These are phyloP conservation scores for Erodium trifolium DNA, from an alignment of 441 rosid genomes.

Conservation along the genomic window DNA sequence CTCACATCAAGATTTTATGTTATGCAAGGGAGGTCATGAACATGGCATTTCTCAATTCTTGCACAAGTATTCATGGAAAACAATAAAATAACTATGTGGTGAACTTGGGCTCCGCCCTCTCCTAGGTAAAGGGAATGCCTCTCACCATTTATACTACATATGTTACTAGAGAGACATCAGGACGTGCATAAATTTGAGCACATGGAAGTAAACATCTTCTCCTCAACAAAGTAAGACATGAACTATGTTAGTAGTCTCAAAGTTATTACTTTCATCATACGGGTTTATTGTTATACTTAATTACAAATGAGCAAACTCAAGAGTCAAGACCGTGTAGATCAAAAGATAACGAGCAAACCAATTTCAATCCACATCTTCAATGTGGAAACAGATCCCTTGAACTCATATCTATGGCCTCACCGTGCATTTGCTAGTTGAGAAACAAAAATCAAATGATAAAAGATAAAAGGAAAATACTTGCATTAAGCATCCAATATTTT, in stretches of 20 bases:
- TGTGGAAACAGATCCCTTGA: neutral
- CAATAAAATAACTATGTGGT: neutral
- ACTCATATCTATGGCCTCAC: neutral
- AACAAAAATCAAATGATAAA: neutral
- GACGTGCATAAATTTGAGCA: neutral
- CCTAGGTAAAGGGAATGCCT: too few species aligned
- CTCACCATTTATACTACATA: neutral
- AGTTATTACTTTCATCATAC: neutral
- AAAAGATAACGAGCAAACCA: neutral
- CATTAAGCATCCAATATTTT: neutral
- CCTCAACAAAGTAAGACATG: neutral
- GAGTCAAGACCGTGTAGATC: neutral
- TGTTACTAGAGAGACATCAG: neutral
- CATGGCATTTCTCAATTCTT: neutral
- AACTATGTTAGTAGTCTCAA: neutral
- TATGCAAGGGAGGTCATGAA: neutral
- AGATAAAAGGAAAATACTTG: neutral
- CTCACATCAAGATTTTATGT: neutral
- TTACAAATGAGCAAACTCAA: neutral
- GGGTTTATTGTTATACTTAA: neutral
- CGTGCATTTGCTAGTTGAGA: neutral
- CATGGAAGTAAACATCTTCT: too few species aligned
- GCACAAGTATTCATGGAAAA: neutral
- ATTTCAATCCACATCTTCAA: neutral
- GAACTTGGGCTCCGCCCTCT: neutral